These are phyloP conservation scores for Verticillium dahliae DNA, from an alignment of 2,329 filamentous ascomycete genomes.

Conservation along the genomic window DNA sequence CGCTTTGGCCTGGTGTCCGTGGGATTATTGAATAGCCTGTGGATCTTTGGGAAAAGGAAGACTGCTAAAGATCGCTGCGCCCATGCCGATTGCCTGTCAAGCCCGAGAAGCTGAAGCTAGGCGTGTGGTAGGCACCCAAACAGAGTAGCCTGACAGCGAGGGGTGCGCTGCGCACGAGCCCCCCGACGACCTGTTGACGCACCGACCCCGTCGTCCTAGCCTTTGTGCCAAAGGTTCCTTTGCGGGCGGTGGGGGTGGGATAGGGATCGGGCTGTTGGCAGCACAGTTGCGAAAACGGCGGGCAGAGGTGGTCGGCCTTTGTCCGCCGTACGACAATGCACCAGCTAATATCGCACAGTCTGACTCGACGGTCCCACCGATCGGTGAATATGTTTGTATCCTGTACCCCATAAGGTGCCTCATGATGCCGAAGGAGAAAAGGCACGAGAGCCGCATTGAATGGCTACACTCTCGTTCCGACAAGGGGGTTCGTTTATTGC, in stretches of 20 bases:
- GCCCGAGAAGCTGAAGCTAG: not conserved
- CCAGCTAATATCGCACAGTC: not conserved
- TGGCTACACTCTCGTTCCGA: too few relatives aligned
- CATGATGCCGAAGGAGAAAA: not conserved
- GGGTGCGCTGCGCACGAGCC: not conserved
- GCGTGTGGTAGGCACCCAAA: not conserved
- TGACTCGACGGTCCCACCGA: not conserved
- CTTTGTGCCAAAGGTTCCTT: not conserved
- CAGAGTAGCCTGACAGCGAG: not conserved
- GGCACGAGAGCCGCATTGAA: too few relatives aligned
- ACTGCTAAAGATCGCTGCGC: not conserved
- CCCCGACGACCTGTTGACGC: not conserved
- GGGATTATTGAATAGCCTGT: not conserved
- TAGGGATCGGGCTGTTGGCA: not conserved
- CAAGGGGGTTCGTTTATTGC: too few relatives aligned
- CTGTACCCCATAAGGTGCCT: not conserved
- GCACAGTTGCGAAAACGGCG: not conserved
- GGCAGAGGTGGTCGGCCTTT: not conserved
- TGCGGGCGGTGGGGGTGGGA: not conserved
- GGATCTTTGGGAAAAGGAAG: not conserved
- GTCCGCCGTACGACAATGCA: not conserved
- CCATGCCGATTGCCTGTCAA: not conserved
- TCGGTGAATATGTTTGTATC: not conserved
- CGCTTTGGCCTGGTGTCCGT: not conserved
- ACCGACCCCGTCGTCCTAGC: not conserved